Base-by-base conservation (phyloP, 306 rosid genomes). In the Ziziphus jujuba region DNA sequence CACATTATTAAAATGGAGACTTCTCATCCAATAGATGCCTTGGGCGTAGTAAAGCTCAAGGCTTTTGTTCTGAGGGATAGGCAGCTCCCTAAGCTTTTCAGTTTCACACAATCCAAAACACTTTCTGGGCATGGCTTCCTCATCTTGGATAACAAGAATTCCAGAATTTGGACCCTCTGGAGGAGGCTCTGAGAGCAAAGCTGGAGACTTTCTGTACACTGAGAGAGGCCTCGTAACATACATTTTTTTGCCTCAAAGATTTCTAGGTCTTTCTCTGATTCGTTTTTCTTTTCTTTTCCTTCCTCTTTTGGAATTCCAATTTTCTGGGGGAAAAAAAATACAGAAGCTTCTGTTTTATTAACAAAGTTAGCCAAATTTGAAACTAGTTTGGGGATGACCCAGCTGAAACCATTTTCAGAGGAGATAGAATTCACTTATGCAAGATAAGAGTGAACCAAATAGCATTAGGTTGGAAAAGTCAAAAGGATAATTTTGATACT, bases 131-230 rank as follows among this genome's bases (percentile, higher is more conserved):
- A 69, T 66, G 13, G 63, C 24, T 49, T 80, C 85, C 19, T 78
- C 86, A 57, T 88, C 96, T 80, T 86, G 84, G 36, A 91, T 73
- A 9, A 84, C 90, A 50, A 91, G 75, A 61, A 84, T 66, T 0
- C 92, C 91, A 59, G 96, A 84, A 61, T 73, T 62, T 0, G 92
- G 95, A 7, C 95, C 97, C 45, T 84, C 87, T 0, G 82, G 87
- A 6, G 78, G 82, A 5, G 79, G 74, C 66, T n/a, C 59, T 17
- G 86, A 72, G 22, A 77, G 72, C 38, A 65, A 66, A 11, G 56
- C 65, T 12, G 80, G 80, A 9, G 57, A 56, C 35, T 12, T 60
- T 40, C 23, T 70, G 72, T 61, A 74, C 69, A 24, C 0, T 0
- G 86, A 77, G n/a, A 78, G 75, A 55, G 66, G 80, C 72, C 82